Base-by-base conservation (phyloP, 2,329 filamentous ascomycete genomes). In the Aspergillus piperis region DNA sequence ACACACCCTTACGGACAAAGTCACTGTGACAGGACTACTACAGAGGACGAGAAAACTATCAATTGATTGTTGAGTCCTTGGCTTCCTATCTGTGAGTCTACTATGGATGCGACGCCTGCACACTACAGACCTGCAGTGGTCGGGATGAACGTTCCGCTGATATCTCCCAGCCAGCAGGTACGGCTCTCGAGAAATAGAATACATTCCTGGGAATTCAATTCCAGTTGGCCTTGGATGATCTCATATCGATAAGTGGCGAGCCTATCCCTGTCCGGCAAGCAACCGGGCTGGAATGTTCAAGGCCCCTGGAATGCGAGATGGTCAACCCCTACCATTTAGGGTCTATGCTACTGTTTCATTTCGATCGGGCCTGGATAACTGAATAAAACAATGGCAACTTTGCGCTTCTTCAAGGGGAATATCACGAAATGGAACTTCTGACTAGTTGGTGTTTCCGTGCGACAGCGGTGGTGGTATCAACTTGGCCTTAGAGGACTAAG, bases 221-320 rank as follows among this genome's bases (percentile, higher is more conserved):
- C 13, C 47, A 32, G 5, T 13, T 8, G 15, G n/a, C 25, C 47
- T 17, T 8, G 15, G n/a, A 30, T 30, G 7, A 50, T 50, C 8
- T 50, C 25, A 47, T 55, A n/a, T 30, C 32, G 53, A 19, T 30
- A 38, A 30, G 53, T 47, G 53, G 53, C 53, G 39, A 30, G 25
- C 10, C 30, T 38, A 39, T 15, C 23, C 27, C 13, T 21, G 21
- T 42, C 21, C 21, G n/a, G 23, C 17, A n/a, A 50, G 25, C 11
- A 27, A 10, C 17, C 10, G 10, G 25, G 25, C 25, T 21, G 27
- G 47, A 32, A 50, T 50, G 47, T 15, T 27, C 30, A 38, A 41
- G 32, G 52, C 23, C 53, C 19, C 19, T 55, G 53, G 53, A 55
- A 55, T 55, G 53, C 44, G 23, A 32, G 52, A 30, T 47, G 39